Evolutionary conservation across 805 yeast genomes (phyloP), one percentile per base, ranked within the genome.

Genomic region (Yarrowia phangngaensis): DNA sequence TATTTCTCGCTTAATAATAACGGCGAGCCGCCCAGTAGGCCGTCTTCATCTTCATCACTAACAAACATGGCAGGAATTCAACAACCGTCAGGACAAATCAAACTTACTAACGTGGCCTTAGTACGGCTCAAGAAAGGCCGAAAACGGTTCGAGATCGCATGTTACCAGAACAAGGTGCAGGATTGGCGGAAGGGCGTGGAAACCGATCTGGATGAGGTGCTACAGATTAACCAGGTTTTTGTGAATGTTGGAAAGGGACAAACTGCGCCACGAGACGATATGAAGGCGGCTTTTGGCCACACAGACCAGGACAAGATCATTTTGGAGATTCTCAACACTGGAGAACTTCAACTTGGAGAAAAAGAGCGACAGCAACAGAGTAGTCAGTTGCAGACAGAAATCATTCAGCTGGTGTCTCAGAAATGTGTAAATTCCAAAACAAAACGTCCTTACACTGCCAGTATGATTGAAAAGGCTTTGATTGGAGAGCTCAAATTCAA

Each of bases 131-230:
- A 83, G 59, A 88, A 86, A 63, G 96, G 71, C 31, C 87, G 86
- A 62, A 85, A 86, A 65, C 71, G 96, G 55, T 92, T 88, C 58
- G 98, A 92, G 65, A 76, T 92, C 34, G 97, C 97, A 0, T 92
- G 98, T 61, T 92, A 92, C 64, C 95, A 86, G 61, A 92, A 92
- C 60, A 92, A 92, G 62, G 96, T 92, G 4, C 97, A 90, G 64
- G 98, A 92, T 64, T 92, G 88, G 79, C 73, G 97, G 57, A 75
- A 77, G 53, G 84, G 83, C 52, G 79, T 85, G 6, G 98, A 92
- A 61, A 90, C 86, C 57, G 96, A 92, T 62, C 64, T 92, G 7
- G 97, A 92, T 67, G 98, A 92, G 62, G 98, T 92, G 2, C 70
- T 92, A 27, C 98, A 92, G 64, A 87, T 92, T 47, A 95, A 88